These are phyloP conservation scores for Gnomoniopsis smithogilvyi DNA, from an alignment of 2,329 filamentous ascomycete species.

Conservation along the genomic window DNA sequence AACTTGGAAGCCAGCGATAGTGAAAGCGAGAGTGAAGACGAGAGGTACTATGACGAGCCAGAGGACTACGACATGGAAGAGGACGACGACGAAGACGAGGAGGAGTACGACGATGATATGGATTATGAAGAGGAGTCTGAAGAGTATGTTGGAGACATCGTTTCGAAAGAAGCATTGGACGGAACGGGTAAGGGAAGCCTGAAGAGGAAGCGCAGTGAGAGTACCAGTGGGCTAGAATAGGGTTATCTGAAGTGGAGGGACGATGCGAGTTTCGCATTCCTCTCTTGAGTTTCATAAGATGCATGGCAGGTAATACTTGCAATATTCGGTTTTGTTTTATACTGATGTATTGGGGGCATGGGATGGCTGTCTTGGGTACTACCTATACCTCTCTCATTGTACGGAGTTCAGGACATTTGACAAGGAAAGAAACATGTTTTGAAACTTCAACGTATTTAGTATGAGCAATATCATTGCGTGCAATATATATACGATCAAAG, in stretches of 20 bases:
- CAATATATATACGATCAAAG: too few relatives aligned
- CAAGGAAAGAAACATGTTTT: neutral
- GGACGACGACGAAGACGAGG: constrained; percentile 24
- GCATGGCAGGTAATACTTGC: neutral
- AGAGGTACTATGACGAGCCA: constrained; percentile 24
- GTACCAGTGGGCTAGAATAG: constrained; percentile 11
- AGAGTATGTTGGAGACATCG: constrained; percentile 23
- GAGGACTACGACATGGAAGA: constrained; percentile 23
- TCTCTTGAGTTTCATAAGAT: neutral
- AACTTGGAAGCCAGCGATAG: constrained; percentile 40
- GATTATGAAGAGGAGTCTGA: constrained; percentile 26
- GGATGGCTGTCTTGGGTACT: neutral
- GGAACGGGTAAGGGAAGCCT: constrained; percentile 20
- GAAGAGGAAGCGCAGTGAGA: constrained; percentile 18
- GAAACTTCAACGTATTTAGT: neutral
- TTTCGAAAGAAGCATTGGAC: constrained; percentile 20
- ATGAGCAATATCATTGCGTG: too few relatives aligned
- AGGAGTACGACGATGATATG: constrained; percentile 25
- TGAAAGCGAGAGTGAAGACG: constrained; percentile 37
- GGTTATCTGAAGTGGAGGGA: neutral
- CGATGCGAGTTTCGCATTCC: neutral
- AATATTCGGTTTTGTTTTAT: neutral
- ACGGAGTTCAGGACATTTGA: neutral
- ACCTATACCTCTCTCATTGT: neutral
- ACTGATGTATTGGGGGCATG: neutral